Percentiles rank a stretch among this genome's conserved stretches.
Evolutionary conservation across 2,329 filamentous ascomycete genomes (phyloP).

Genomic region (Setomelanomma holmii): DNA sequence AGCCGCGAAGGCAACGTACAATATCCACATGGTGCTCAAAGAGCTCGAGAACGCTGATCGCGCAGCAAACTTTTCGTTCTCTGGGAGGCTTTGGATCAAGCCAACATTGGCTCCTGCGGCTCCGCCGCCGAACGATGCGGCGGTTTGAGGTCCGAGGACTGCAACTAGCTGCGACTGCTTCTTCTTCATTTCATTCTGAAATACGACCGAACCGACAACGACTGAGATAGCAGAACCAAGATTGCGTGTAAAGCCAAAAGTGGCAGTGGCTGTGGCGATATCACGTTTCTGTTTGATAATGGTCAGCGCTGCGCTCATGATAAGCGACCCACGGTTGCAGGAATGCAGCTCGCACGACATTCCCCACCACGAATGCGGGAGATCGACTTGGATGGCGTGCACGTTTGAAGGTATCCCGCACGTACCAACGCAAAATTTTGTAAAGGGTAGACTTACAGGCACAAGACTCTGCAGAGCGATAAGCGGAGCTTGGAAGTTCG

Average conservation of each 20-base stretch:
- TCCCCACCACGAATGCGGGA: background rate
- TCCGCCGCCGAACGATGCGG: constrained; percentile 62
- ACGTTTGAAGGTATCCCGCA: background rate
- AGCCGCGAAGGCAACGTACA: constrained; percentile 53
- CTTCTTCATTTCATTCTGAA: constrained; percentile 75
- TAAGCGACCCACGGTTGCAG: background rate
- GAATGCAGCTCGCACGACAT: constrained; percentile 1
- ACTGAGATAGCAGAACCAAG: constrained; percentile 72
- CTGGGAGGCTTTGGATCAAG: constrained; percentile 61
- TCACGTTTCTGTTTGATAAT: constrained; percentile 55
- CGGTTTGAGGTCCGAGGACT: constrained; percentile 60
- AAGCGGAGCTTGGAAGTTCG: constrained; percentile 73
- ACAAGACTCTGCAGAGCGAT: constrained; percentile 72
- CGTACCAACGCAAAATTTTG: background rate
- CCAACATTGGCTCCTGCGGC: constrained; percentile 68
- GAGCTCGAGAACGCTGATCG: constrained; percentile 53
- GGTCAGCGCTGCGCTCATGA: constrained; percentile 19
- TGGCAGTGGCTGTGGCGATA: constrained; percentile 72
- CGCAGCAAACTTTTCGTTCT: constrained; percentile 53
- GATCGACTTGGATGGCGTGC: background rate
- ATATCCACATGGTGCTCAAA: constrained; percentile 58
- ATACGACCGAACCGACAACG: constrained; percentile 78
- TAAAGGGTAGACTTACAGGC: constrained; percentile 41
- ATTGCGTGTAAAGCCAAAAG: constrained; percentile 72
- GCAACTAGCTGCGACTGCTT: constrained; percentile 58